Conservation (phyloP, 805 yeast species). For the Torulaspora microellipsoides region DNA sequence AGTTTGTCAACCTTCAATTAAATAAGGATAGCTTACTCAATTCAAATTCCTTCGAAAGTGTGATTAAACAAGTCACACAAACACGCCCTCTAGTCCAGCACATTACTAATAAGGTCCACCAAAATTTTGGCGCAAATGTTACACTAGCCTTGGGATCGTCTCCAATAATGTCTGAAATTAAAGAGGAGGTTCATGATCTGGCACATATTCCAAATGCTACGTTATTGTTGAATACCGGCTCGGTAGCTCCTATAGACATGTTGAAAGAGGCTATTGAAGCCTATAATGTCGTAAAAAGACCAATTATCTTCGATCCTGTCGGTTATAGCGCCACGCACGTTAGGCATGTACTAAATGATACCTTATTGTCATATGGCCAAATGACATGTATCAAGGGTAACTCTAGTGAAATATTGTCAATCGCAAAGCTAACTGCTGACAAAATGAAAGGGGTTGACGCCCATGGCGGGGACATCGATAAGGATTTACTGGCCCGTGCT, state of each 20-base stretch:
- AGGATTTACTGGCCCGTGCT: conserved; percentile 34
- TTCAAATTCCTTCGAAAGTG: conserved; percentile 6
- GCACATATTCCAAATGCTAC: conserved; percentile 51
- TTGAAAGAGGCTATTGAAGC: conserved; percentile 49
- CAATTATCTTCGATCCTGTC: conserved; percentile 85
- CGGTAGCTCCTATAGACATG: conserved; percentile 47
- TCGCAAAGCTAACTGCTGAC: conserved; percentile 45
- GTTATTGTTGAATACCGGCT: conserved; percentile 71
- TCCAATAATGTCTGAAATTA: conserved; percentile 81
- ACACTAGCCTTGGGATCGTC: conserved; percentile 80
- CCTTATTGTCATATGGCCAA: conserved; percentile 52
- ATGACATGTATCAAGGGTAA: conserved; percentile 77
- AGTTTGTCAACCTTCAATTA: conserved; percentile 13
- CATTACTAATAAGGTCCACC: conserved; percentile 84
- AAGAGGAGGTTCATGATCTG: conserved; percentile 63
- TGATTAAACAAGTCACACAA: conserved; percentile 25
- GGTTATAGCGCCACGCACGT: conserved; percentile 78
- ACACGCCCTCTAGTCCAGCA: conserved; percentile 72
- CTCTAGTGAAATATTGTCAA: conserved; percentile 66
- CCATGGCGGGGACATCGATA: conserved; percentile 21
- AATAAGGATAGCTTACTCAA: background rate
- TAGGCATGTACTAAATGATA: conserved; percentile 46
- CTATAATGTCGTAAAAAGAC: conserved; percentile 53
- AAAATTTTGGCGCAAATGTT: conserved; percentile 82
- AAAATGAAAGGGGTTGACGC: conserved; percentile 75